phyloP scores from a whole-genome alignment of 805 yeast species.

The Lipomyces yamanashiensis region DNA sequence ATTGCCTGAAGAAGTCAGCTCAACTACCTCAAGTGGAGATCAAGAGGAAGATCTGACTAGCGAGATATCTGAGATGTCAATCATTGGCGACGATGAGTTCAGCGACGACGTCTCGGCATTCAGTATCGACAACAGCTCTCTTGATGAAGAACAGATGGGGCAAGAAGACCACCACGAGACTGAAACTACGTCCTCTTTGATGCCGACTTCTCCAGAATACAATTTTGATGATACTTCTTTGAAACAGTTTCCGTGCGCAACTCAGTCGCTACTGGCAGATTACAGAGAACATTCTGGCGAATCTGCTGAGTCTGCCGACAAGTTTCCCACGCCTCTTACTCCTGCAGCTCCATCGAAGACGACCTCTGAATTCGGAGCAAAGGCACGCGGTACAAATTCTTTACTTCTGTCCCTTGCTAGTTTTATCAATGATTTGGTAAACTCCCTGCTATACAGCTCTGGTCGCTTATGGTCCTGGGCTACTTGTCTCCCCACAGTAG shows the following conservation, averaged over 20 bases:
- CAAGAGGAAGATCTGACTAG: constrained; percentile 1
- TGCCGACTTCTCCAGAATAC: no score
- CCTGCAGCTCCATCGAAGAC: no score
- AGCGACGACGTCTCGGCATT: background rate
- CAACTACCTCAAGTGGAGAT: background rate
- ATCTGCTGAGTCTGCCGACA: no score
- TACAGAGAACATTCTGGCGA: no score
- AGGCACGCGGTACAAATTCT: background rate
- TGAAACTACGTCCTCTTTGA: no score
- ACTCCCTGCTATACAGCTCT: background rate
- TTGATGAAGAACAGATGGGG: background rate
- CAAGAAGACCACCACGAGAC: background rate
- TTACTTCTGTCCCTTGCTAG: background rate
- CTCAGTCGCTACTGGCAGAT: no score
- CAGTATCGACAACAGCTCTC: background rate
- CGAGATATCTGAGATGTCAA: background rate
- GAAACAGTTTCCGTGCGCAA: no score
- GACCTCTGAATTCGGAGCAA: no score
- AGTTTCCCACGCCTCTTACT: no score
- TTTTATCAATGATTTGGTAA: background rate
- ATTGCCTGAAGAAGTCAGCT: background rate
- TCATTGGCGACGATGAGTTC: constrained; percentile 8
- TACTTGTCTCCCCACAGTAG: background rate
- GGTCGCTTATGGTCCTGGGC: background rate
- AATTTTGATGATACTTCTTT: no score